Conservation (phyloP, 2,329 filamentous ascomycete genomes). For the Fusarium burgessii region DNA sequence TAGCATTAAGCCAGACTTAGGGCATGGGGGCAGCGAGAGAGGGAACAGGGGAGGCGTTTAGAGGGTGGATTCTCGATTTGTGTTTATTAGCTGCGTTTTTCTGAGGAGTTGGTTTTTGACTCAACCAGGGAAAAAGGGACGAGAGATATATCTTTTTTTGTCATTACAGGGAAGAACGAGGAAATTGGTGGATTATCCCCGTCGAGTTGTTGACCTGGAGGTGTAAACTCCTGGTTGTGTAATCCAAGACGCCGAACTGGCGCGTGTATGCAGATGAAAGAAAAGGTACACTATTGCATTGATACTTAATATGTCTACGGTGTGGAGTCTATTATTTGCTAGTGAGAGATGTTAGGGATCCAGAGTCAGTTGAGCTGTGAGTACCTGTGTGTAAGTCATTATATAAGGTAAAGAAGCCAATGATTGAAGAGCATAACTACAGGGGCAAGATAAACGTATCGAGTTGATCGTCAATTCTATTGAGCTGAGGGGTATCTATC, state of each 20-base stretch:
- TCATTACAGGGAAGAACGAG: conserved; percentile 20
- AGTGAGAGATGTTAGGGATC: not conserved
- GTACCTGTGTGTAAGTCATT: not conserved
- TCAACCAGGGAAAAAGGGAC: conserved; percentile 35
- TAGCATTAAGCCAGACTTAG: not conserved
- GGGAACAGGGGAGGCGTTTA: conserved; percentile 42
- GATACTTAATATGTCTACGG: conserved; percentile 13
- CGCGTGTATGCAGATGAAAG: conserved; percentile 38
- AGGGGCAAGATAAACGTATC: not conserved
- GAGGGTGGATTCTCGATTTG: conserved; percentile 41
- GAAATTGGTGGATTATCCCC: not conserved
- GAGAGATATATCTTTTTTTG: conserved; percentile 14
- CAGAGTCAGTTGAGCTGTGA: not conserved
- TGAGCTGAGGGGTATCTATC: conserved; percentile 47
- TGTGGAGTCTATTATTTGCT: not conserved
- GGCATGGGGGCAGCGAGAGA: conserved; percentile 14
- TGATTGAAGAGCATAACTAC: not conserved
- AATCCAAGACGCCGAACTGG: conserved; percentile 36
- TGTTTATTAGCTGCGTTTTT: conserved; percentile 36
- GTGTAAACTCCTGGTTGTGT: conserved; percentile 34
- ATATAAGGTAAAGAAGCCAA: not conserved
- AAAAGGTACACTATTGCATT: conserved; percentile 21
- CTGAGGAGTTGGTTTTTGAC: conserved; percentile 36
- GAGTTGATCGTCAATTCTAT: conserved; percentile 34
- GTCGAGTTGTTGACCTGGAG: conserved; percentile 21